Evolutionary conservation across 2,329 filamentous ascomycete genomes (phyloP), one percentile per base, ranked within the genome.

Genomic region (Colletotrichum noveboracense): DNA sequence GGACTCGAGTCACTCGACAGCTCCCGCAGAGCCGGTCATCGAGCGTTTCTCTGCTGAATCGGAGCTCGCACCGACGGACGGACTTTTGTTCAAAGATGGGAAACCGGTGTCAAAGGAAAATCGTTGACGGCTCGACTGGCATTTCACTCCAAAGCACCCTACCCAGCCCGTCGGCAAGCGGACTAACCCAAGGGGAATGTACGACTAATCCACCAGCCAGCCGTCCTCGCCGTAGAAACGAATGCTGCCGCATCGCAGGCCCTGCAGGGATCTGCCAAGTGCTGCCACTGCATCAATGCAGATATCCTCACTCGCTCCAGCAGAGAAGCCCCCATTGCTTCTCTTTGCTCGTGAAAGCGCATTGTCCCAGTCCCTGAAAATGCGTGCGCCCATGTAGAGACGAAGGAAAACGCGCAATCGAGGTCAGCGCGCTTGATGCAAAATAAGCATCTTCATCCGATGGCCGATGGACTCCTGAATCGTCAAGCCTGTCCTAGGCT

Each of bases 251-350:
- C 56, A 10, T 65, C 43, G 24, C 43, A 38, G 18, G 30, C 55
- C 67, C 18, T 70, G 48, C 66, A 70, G 71, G 58, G 58, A 70
- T 60, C 38, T 62, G 66, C 24, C 65, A 70, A 73, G 65, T 24
- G 21, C 38, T 26, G 24, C 24, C 9, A 13, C 7, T 30, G 36
- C 30, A 24, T 72, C 14, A 21, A 52, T 52, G 55, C 67, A 61
- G 55, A 28, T 26, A 36, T 52, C 12, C 12, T 61, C 16, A 16
- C 10, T 24, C 5, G 21, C 16, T 26, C 24, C 13, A 56, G 13
- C n/a, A 61, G 34, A 38, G 8, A 55, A 58, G 3, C 38, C 18
- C 18, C 18, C 18, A n/a, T 6, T 48, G 9, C 18, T 12, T 2
- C 9, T 52, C n/a, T 60, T 43, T 48, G 16, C 8, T 66, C 32